These are phyloP conservation scores for Daldinia loculata DNA, from an alignment of 495 filamentous ascomycete species.

Conservation along the genomic window DNA sequence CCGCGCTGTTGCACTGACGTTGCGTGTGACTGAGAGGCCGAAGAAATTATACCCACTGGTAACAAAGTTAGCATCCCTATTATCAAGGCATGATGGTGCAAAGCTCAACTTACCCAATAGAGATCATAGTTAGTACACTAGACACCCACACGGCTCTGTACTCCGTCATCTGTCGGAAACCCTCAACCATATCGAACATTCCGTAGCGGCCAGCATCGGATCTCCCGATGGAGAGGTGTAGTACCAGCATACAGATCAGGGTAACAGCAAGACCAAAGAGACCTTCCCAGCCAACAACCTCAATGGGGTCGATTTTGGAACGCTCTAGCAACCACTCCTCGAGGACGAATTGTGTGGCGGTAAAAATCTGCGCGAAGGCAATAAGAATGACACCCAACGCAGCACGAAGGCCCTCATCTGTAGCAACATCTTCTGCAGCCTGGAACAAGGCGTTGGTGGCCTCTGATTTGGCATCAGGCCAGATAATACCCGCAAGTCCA, in stretches of 20 bases:
- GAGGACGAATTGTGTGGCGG: constrained; percentile 92
- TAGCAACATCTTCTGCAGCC: constrained; percentile 34
- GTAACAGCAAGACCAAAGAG: constrained; percentile 91
- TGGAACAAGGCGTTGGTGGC: constrained; percentile 35
- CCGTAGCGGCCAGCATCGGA: constrained; percentile 78
- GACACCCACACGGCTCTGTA: constrained; percentile 75
- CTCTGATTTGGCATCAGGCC: constrained; percentile 66
- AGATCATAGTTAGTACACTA: constrained; percentile 92
- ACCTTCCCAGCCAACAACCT: constrained; percentile 96
- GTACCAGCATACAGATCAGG: constrained; percentile 75
- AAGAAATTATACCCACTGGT: constrained; percentile 98
- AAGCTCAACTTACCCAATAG: constrained; percentile 78
- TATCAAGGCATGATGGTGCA: constrained; percentile 18
- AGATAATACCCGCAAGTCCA: constrained; percentile 85
- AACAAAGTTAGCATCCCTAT: constrained; percentile 5
- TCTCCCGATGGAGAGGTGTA: constrained; percentile 78
- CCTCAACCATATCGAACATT: constrained; percentile 89
- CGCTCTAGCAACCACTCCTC: constrained; percentile 95
- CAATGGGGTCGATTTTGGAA: constrained; percentile 86
- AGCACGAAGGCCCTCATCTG: constrained; percentile 70
- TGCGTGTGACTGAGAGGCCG: constrained; percentile 88
- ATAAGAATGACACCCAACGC: constrained; percentile 87
- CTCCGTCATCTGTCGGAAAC: constrained; percentile 76
- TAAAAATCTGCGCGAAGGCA: constrained; percentile 94
- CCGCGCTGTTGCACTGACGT: constrained; percentile 87